Percentiles rank a stretch among this genome's conserved stretches.
phyloP scores from a whole-genome alignment of 192 early-diverging fungal species.

The Nowakowskiella sp. region DNA sequence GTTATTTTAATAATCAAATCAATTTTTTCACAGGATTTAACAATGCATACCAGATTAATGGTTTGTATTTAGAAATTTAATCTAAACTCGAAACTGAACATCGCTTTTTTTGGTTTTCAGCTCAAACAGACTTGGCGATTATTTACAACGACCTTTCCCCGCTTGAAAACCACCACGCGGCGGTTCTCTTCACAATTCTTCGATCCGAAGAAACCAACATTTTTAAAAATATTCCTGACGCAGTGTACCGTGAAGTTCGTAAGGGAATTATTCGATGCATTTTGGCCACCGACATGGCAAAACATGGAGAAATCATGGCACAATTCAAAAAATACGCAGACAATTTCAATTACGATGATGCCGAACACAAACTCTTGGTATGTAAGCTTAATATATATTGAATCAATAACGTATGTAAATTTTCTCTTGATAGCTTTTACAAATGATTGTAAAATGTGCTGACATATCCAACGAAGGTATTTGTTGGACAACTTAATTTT shows the following conservation, averaged over 20 bases:
- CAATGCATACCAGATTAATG: constrained; percentile 47
- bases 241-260: constrained; percentile 24
- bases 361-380: constrained; percentile 32
- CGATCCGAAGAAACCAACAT: constrained; percentile 18
- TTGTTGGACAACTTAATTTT: too few species aligned
- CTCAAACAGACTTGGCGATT: constrained; percentile 37
- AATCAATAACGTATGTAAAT: not conserved
- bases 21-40: constrained; percentile 25
- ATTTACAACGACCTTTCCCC: constrained; percentile 43
- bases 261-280: constrained; percentile 43
- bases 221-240: constrained; percentile 12
- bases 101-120: constrained; percentile 2
- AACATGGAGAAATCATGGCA: constrained; percentile 37
- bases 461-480: constrained; percentile 32
- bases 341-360: constrained; percentile 32
- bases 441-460: constrained; percentile 29
- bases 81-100: not conserved
- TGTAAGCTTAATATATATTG: not conserved
- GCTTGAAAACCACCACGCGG: constrained; percentile 42
- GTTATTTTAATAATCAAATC: not conserved
- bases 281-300: constrained; percentile 43
- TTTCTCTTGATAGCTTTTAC: constrained; percentile 17
- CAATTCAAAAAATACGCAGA: constrained; percentile 27
- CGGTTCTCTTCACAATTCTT: constrained; percentile 34
- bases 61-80: too few species aligned